phyloP scores from a whole-genome alignment of 2,329 filamentous ascomycete genomes.

The Alternaria postmessia region DNA sequence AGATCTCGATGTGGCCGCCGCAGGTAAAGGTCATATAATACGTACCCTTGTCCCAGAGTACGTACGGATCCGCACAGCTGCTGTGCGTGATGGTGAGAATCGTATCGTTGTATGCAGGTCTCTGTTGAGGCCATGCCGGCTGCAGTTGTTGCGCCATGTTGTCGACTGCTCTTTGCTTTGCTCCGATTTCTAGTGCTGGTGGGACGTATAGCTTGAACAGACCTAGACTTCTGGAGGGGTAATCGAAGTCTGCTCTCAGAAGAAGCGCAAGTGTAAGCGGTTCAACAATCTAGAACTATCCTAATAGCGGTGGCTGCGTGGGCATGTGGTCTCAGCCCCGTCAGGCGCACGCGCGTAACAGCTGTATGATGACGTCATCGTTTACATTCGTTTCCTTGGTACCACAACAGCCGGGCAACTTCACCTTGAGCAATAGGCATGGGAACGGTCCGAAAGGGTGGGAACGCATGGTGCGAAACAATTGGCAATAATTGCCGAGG shows the following conservation, averaged over 20 bases:
- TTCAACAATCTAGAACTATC: neutral
- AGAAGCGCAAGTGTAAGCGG: neutral
- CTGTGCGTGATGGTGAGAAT: constrained; percentile 54
- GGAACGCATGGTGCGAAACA: neutral
- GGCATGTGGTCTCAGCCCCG: constrained; percentile 17
- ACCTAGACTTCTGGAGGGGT: neutral
- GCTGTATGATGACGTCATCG: constrained; percentile 26
- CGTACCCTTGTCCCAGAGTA: constrained; percentile 52
- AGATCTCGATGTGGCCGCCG: constrained; percentile 56
- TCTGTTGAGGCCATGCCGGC: constrained; percentile 12
- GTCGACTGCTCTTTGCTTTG: neutral
- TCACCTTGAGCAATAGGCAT: constrained; percentile 16
- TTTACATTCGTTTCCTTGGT: neutral
- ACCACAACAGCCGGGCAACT: neutral
- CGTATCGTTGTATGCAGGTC: constrained; percentile 47
- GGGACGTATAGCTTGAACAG: neutral
- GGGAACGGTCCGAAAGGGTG: constrained; percentile 8
- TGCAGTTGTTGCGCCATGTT: constrained; percentile 16
- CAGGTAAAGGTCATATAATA: constrained; percentile 59
- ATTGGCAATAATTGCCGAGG: constrained; percentile 8
- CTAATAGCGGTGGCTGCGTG: neutral
- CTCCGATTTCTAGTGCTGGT: neutral
- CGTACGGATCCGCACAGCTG: constrained; percentile 56
- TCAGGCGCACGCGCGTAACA: constrained; percentile 15
- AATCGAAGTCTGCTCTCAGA: neutral